phyloP scores from a whole-genome alignment of 257 asterid species.

The Fraxinus excelsior region DNA sequence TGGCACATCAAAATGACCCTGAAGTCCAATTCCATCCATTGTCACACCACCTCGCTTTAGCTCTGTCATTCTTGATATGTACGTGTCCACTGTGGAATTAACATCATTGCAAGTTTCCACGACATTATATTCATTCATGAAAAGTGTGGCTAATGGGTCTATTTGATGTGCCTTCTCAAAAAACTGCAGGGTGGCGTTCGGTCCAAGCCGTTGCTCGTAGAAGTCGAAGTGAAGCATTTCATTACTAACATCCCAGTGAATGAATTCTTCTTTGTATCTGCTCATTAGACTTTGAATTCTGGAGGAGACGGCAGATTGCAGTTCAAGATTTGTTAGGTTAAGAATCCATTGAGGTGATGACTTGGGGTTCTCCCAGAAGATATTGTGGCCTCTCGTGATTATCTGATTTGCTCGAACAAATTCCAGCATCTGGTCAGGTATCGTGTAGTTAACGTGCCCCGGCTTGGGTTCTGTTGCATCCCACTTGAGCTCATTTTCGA shows the following conservation, averaged over 20 bases:
- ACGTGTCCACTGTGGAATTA: conserved; percentile 48
- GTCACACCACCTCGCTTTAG: conserved; percentile 37
- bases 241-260: conserved; percentile 52
- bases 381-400: conserved; percentile 42
- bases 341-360: conserved; percentile 43
- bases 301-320: conserved; percentile 37
- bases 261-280: conserved; percentile 42
- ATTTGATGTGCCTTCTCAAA: conserved; percentile 35
- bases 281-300: conserved; percentile 42
- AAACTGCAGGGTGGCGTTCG: conserved; percentile 42
- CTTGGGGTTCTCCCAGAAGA: conserved; percentile 46
- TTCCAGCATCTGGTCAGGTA: conserved; percentile 44
- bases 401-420: conserved; percentile 41
- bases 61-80: conserved; percentile 38
- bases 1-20: conserved; percentile 50
- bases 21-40: conserved; percentile 52
- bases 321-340: conserved; percentile 29
- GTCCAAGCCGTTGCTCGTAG: conserved; percentile 44
- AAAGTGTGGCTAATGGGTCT: conserved; percentile 51
- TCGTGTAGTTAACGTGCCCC: conserved; percentile 37
- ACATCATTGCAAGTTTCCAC: conserved; percentile 50
- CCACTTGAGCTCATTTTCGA: conserved; percentile 53
- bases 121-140: conserved; percentile 52
- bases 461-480: conserved; percentile 39
- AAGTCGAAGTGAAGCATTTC: conserved; percentile 43